Evolutionary conservation across 139 green algal genomes (phyloP).

Genomic region (Klebsormidium nitens): DNA sequence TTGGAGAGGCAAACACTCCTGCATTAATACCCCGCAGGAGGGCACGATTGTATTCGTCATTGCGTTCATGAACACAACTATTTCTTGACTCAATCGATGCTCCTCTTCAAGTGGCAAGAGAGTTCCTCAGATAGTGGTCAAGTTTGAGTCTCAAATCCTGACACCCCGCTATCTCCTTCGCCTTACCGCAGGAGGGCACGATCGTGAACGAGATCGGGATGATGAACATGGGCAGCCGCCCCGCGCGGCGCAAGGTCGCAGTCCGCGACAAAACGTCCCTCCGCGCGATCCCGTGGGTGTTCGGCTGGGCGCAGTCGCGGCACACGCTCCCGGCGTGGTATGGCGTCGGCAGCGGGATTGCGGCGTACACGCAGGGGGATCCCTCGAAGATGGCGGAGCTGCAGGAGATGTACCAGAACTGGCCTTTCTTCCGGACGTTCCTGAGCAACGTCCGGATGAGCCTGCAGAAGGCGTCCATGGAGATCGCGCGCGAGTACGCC

Average conservation of each 20-base stretch:
- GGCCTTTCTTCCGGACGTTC: constrained; percentile 79
- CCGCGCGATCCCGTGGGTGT: constrained; percentile 79
- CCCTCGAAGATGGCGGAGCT: constrained; percentile 36
- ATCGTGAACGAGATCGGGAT: constrained; percentile 49
- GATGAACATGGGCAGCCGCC: constrained; percentile 91
- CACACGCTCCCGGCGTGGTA: constrained; percentile 92
- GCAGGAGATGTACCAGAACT: constrained; percentile 82
- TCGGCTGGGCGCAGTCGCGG: constrained; percentile 79
- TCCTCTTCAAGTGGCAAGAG: no score
- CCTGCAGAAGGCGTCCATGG: constrained; percentile 85
- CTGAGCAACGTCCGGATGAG: constrained; percentile 70
- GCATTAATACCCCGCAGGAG: no score
- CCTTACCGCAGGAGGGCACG: constrained; percentile 32
- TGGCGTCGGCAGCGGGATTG: constrained; percentile 56
- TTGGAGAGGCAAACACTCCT: no score
- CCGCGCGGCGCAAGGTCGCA: constrained; percentile 33
- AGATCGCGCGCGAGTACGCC: constrained; percentile 65
- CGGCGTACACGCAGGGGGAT: neutral
- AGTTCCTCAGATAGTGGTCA: no score
- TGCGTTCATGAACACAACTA: no score
- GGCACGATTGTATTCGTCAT: no score
- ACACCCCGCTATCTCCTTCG: no score
- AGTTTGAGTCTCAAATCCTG: no score
- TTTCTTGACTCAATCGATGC: no score
- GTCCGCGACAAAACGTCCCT: constrained; percentile 31